Evolutionary conservation across 2,329 filamentous ascomycete genomes (phyloP), one percentile per base, ranked within the genome.

Genomic region (Fusarium penzigii): DNA sequence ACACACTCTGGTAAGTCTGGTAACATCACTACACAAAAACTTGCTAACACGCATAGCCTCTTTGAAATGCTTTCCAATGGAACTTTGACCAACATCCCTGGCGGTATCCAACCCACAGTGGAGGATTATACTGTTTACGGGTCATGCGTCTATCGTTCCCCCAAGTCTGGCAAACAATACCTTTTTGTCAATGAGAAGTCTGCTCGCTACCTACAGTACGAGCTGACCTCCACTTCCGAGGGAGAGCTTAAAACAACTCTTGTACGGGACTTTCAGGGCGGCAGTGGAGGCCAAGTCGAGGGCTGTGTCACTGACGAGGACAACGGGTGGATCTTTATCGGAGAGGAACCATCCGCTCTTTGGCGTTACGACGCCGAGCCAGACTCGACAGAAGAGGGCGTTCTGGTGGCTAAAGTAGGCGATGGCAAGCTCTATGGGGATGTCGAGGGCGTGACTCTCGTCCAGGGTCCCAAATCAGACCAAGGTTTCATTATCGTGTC

Each of bases 131-230:
- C 70, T 1, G 75, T 80, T 40, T 81, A 82, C 59, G 79, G 79
- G 14, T 82, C 78, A 7, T 82, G 76, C 55, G 73, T 72, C 25
- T 82, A 81, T 63, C 75, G 65, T 13, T 82, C 80, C 1, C 69
- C 63, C 6, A 75, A 64, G 32, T 75, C 73, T 0, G 72, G 71
- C 20, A 79, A 76, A 57, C 75, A 80, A 39, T 81, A 80, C 50
- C 73, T 82, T 17, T 82, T 82, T 46, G 78, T 81, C 53, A 82
- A 82, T 57, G 75, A 76, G 46, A 82, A 82, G 56, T 72, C 76
- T 0, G 76, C 78, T 1, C 68, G 75, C n/a, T 82, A 81, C 55
- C 73, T 82, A 0, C 79, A 82, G 58, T 82, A 78, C 52, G 77
- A 80, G 51, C 65, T 82, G 2, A 73, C 73, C 0, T 67, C 75